Evolutionary conservation across 805 yeast genomes (phyloP).

Genomic region (Metschnikowia lunata): DNA sequence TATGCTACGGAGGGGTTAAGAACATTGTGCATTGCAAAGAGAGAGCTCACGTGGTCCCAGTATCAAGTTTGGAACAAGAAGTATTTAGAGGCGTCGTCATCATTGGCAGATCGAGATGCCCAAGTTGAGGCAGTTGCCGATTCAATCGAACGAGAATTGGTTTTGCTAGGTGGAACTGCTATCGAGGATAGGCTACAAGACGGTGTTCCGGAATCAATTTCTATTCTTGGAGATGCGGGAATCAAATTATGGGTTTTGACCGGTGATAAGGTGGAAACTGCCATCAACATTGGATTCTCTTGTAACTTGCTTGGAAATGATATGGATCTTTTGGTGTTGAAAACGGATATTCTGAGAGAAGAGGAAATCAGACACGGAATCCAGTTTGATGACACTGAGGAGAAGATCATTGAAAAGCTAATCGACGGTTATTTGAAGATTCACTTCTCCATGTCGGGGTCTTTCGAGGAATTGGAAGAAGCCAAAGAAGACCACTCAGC

Average conservation of each 20-base stretch:
- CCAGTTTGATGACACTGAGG: conserved; percentile 15
- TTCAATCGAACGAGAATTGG: conserved; percentile 61
- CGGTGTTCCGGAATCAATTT: conserved; percentile 82
- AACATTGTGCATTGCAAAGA: conserved; percentile 74
- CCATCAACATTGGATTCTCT: conserved; percentile 81
- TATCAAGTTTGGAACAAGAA: conserved; percentile 60
- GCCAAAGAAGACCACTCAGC: conserved; percentile 64
- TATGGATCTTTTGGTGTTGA: conserved; percentile 68
- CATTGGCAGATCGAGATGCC: conserved; percentile 61
- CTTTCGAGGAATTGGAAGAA: conserved; percentile 46
- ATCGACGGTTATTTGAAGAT: conserved; percentile 50
- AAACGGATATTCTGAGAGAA: conserved; percentile 25
- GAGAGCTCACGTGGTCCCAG: conserved; percentile 58
- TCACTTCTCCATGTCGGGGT: conserved; percentile 57
- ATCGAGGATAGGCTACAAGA: conserved; percentile 82
- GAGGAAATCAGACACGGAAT: conserved; percentile 23
- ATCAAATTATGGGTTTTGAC: conserved; percentile 83
- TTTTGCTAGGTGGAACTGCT: conserved; percentile 76
- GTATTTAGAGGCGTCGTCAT: conserved; percentile 62
- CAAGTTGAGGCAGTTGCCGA: conserved; percentile 73
- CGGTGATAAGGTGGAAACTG: conserved; percentile 88
- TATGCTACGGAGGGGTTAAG: conserved; percentile 81
- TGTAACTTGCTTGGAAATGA: conserved; percentile 73
- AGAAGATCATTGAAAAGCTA: conserved; percentile 42
- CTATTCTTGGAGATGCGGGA: conserved; percentile 67